Evolutionary conservation across 768 basidiomycete genomes (phyloP).

Genomic region (Coprinellus micaceus): DNA sequence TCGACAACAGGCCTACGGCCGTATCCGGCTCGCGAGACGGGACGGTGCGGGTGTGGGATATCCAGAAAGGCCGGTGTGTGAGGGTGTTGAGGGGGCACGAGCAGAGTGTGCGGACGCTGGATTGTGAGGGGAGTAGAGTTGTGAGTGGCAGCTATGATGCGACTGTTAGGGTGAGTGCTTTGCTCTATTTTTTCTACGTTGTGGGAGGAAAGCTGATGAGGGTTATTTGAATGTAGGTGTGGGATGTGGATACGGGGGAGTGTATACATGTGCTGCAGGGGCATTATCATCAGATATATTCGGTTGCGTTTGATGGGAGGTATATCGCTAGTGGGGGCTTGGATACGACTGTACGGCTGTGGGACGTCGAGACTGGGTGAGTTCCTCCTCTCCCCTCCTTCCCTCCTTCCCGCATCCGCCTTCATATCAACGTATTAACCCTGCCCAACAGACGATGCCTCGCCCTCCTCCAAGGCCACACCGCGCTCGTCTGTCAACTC

Average conservation of each 20-base stretch:
- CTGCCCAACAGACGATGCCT: constrained; percentile 57
- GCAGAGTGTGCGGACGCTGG: constrained; percentile 82
- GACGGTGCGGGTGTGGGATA: constrained; percentile 89
- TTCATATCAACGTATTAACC: background rate
- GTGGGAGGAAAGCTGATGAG: background rate
- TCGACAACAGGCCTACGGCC: constrained; percentile 84
- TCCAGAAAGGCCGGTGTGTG: constrained; percentile 70
- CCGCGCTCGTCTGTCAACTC: constrained; percentile 87
- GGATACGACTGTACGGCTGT: constrained; percentile 90
- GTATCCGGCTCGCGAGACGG: constrained; percentile 87
- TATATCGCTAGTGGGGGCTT: constrained; percentile 82
- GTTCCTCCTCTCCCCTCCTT: constrained; percentile 19
- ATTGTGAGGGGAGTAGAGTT: constrained; percentile 77
- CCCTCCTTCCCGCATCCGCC: background rate
- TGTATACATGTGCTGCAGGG: constrained; percentile 80
- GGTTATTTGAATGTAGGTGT: constrained; percentile 48
- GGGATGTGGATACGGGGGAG: constrained; percentile 87
- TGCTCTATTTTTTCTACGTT: background rate
- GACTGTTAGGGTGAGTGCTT: constrained; percentile 65
- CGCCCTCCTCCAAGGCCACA: constrained; percentile 87
- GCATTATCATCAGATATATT: constrained; percentile 87
- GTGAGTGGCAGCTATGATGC: constrained; percentile 94
- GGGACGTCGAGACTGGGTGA: constrained; percentile 85
- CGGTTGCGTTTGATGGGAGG: constrained; percentile 85
- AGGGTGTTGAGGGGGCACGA: constrained; percentile 72